Conservation (phyloP, 2,329 filamentous ascomycete species). For the Chaetomium strumarium region DNA sequence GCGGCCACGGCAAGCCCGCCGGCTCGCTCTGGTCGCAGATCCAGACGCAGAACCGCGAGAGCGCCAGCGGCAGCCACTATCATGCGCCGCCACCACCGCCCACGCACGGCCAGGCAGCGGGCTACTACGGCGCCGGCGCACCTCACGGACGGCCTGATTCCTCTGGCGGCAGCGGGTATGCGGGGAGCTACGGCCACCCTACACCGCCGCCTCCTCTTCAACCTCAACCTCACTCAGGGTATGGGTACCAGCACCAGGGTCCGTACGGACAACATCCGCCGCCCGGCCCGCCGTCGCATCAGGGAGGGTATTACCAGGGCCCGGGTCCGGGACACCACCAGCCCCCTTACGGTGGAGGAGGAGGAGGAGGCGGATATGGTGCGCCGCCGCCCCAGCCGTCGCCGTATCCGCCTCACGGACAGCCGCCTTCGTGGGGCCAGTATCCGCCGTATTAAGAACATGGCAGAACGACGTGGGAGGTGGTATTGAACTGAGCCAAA, state of each 20-base stretch:
- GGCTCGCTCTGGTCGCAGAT: slow-evolving; percentile 59
- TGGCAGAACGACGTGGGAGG: not conserved
- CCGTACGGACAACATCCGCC: slow-evolving; percentile 11
- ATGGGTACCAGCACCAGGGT: not conserved
- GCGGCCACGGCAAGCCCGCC: slow-evolving; percentile 51
- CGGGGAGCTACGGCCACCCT: slow-evolving; percentile 10
- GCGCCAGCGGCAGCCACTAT: not conserved
- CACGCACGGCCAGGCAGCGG: slow-evolving; percentile 18
- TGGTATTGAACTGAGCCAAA: too few relatives aligned
- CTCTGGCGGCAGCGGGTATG: slow-evolving; percentile 5
- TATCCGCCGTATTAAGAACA: slow-evolving; percentile 26
- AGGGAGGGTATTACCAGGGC: slow-evolving; percentile 7
- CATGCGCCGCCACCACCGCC: slow-evolving; percentile 29
- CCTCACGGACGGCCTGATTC: slow-evolving; percentile 4
- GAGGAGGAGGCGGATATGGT: slow-evolving; percentile 9
- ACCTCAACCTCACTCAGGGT: not conserved
- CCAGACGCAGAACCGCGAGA: slow-evolving; percentile 45
- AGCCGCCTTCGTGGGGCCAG: slow-evolving; percentile 20
- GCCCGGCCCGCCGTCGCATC: slow-evolving; percentile 12
- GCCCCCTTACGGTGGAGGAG: not conserved
- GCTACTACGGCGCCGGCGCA: slow-evolving; percentile 8
- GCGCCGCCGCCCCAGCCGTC: slow-evolving; percentile 26
- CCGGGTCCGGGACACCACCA: slow-evolving; percentile 1
- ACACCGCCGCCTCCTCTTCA: not conserved
- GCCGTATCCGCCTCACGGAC: slow-evolving; percentile 25